These are phyloP conservation scores for Globisporangium acanthophoron DNA, from an alignment of 352 stramenopile species.

Conservation along the genomic window DNA sequence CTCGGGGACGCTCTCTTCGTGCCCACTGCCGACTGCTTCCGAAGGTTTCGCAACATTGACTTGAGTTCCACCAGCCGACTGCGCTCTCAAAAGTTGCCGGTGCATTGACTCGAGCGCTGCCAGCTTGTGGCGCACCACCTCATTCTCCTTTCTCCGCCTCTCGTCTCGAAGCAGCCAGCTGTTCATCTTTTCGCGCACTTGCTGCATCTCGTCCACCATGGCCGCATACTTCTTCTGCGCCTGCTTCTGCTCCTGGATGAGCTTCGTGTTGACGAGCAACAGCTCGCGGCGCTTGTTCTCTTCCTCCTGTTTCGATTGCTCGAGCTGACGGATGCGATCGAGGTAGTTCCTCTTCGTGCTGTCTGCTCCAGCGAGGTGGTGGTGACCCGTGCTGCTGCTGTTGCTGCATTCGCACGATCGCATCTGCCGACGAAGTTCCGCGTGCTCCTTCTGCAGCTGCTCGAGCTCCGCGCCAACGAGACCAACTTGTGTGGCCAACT, in stretches of 20 bases:
- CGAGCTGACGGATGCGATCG: slow-evolving; percentile 44
- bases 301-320: slow-evolving; percentile 33
- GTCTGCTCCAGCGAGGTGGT: slow-evolving; percentile 2
- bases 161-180: slow-evolving; percentile 45
- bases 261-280: slow-evolving; percentile 57
- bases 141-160: slow-evolving; percentile 33
- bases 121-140: slow-evolving; percentile 13
- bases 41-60: background rate
- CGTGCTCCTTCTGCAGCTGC: slow-evolving; percentile 36
- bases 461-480: slow-evolving; percentile 41
- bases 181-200: slow-evolving; percentile 49
- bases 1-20: background rate
- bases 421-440: slow-evolving; percentile 21
- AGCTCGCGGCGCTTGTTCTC: slow-evolving; percentile 58
- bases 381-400: background rate
- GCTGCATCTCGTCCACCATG: slow-evolving; percentile 22
- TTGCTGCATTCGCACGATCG: background rate
- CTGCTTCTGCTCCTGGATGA: slow-evolving; percentile 61
- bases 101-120: slow-evolving; percentile 15
- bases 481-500: slow-evolving; percentile 37
- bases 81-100: background rate
- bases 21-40: background rate
- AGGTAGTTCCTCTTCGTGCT: slow-evolving; percentile 30
- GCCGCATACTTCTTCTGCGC: slow-evolving; percentile 31
- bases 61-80: background rate